Evolutionary conservation across 2,329 filamentous ascomycete species (phyloP).

Genomic region (Aspergillus spinulosporus): DNA sequence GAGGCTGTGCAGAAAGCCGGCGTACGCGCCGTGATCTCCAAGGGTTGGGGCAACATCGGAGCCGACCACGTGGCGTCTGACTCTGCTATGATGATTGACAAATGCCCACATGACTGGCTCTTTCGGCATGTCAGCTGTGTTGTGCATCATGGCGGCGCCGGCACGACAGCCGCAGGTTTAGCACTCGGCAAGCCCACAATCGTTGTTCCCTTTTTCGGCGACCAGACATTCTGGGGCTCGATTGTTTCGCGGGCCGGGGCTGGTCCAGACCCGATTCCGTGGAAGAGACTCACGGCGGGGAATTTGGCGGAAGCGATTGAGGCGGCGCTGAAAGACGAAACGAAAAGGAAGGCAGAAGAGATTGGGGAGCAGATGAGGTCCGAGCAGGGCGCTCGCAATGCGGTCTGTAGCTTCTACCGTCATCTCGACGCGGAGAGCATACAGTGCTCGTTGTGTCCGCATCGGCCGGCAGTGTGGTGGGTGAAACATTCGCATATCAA

Average conservation of each 20-base stretch:
- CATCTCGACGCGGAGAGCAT: constrained; percentile 67
- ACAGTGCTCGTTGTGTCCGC: constrained; percentile 68
- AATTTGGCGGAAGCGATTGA: constrained; percentile 66
- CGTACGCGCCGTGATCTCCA: constrained; percentile 77
- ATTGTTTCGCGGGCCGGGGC: constrained; percentile 73
- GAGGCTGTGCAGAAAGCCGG: constrained; percentile 67
- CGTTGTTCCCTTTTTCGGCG: constrained; percentile 83
- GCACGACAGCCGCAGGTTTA: constrained; percentile 85
- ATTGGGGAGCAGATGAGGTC: constrained; percentile 66
- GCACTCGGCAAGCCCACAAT: constrained; percentile 76
- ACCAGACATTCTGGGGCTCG: constrained; percentile 79
- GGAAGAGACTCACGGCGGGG: constrained; percentile 66
- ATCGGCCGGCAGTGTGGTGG: constrained; percentile 71
- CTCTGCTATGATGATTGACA: constrained; percentile 79
- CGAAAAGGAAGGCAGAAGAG: constrained; percentile 55
- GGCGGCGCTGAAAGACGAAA: constrained; percentile 61
- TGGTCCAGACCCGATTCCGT: constrained; percentile 68
- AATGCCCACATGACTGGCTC: constrained; percentile 85
- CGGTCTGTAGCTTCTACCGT: constrained; percentile 69
- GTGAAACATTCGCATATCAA: constrained; percentile 66
- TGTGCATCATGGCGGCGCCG: constrained; percentile 84
- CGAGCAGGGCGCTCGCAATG: constrained; percentile 64
- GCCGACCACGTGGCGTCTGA: constrained; percentile 63
- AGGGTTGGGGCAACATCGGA: constrained; percentile 85
- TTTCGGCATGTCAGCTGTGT: constrained; percentile 79